A percentile compares a stretch with the other conserved stretches of the same genome.
Conservation (phyloP, 805 yeast genomes). For the Metschnikowia peoriensis region DNA sequence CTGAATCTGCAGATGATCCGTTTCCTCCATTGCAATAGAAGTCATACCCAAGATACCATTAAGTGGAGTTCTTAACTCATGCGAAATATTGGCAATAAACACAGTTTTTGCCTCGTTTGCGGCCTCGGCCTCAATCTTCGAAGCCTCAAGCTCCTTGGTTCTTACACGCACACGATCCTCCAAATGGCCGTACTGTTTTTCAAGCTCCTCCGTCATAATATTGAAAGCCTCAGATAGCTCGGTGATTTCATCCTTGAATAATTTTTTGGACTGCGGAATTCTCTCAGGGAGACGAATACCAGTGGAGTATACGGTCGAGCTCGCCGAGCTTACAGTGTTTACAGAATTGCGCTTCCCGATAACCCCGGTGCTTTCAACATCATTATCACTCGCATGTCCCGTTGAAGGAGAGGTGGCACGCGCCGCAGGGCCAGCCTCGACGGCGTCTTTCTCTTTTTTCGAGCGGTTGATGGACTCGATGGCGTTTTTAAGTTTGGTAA, state of each 20-base stretch:
- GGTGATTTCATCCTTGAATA: slow-evolving; percentile 79
- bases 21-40: slow-evolving; percentile 87
- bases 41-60: slow-evolving; percentile 97
- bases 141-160: slow-evolving; percentile 84
- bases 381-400: background rate
- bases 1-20: slow-evolving; percentile 62
- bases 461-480: slow-evolving; percentile 66
- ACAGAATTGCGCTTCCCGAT: slow-evolving; percentile 22
- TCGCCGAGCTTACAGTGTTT: slow-evolving; percentile 30
- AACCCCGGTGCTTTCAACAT: background rate
- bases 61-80: slow-evolving; percentile 91
- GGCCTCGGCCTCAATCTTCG: slow-evolving; percentile 84
- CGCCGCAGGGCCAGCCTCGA: background rate
- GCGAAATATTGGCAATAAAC: slow-evolving; percentile 88
- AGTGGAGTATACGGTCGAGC: slow-evolving; percentile 34
- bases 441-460: slow-evolving; percentile 26
- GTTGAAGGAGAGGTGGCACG: background rate
- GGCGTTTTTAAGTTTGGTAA: slow-evolving; percentile 73
- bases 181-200: slow-evolving; percentile 75
- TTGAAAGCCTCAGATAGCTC: slow-evolving; percentile 88
- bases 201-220: slow-evolving; percentile 85
- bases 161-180: slow-evolving; percentile 87
- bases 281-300: slow-evolving; percentile 40
- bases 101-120: slow-evolving; percentile 97
- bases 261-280: slow-evolving; percentile 38